Evolutionary conservation across 768 basidiomycete species (phyloP).

Genomic region (Candolleomyces aberdarensis): DNA sequence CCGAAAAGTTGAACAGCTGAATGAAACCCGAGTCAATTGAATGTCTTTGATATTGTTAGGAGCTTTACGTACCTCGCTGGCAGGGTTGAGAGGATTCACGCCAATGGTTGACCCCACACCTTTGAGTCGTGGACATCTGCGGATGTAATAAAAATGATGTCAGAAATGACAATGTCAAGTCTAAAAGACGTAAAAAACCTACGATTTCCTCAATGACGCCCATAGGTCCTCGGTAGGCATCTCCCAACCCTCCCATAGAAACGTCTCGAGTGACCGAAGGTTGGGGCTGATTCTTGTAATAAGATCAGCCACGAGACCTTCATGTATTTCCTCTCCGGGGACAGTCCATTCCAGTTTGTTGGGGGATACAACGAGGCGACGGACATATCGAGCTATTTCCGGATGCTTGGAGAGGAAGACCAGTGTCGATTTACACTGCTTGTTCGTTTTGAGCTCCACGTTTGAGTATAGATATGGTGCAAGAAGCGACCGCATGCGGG

Average conservation of each 20-base stretch:
- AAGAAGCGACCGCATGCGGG: conserved; percentile 22
- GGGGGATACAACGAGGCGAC: conserved; percentile 25
- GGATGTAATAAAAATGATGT: neutral
- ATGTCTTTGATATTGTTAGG: neutral
- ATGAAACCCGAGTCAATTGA: conserved; percentile 1
- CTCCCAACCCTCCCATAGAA: conserved; percentile 37
- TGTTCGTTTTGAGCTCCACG: conserved; percentile 34
- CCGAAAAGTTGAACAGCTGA: conserved; percentile 34
- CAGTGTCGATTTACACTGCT: conserved; percentile 27
- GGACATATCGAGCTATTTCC: conserved; percentile 26
- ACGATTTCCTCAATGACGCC: conserved; percentile 30
- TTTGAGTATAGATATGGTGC: conserved; percentile 27
- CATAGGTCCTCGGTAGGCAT: conserved; percentile 32
- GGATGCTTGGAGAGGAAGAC: conserved; percentile 47
- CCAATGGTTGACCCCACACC: conserved; percentile 33
- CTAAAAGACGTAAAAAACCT: conserved; percentile 14
- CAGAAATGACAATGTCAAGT: conserved; percentile 4
- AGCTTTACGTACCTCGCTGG: conserved; percentile 28
- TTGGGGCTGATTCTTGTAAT: conserved; percentile 23
- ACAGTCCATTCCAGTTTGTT: conserved; percentile 33
- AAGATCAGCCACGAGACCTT: conserved; percentile 24
- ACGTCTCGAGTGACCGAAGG: conserved; percentile 23
- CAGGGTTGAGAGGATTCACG: conserved; percentile 26
- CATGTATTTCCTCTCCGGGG: conserved; percentile 30
- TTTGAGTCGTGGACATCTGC: conserved; percentile 32